Conservation (phyloP, 1,284 basidiomycete species). For the Ustilago xerochloae region DNA sequence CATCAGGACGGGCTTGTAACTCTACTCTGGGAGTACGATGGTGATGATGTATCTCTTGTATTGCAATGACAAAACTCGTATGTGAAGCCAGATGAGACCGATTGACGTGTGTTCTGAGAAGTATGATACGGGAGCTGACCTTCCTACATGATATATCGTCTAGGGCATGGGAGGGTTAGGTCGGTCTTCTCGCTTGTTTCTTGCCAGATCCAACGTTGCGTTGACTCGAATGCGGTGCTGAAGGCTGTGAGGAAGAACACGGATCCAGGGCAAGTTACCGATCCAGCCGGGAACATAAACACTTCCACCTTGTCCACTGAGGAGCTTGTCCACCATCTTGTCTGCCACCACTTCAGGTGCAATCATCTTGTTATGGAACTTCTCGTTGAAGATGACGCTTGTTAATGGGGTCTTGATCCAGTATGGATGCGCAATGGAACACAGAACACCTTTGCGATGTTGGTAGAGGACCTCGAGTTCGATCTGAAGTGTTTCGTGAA, state of each 20-base stretch:
- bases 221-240: conserved; percentile 21
- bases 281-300: conserved; percentile 41
- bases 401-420: conserved; percentile 26
- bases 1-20: no score
- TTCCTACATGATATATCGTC: no score
- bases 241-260: conserved; percentile 23
- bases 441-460: conserved; percentile 42
- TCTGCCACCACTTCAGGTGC: conserved; percentile 9
- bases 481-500: conserved; percentile 59
- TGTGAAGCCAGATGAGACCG: no score
- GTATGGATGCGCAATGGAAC: conserved; percentile 32
- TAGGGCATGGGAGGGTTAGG: conserved; percentile 16
- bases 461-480: conserved; percentile 60
- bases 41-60: no score
- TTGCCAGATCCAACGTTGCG: conserved; percentile 19
- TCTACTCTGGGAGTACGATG: no score
- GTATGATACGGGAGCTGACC: no score
- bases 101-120: no score
- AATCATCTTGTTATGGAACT: conserved; percentile 27
- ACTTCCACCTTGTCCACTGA: conserved; percentile 37
- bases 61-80: no score
- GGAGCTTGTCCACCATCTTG: conserved; percentile 28
- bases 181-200: conserved; percentile 5
- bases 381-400: not conserved
- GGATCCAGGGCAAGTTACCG: conserved; percentile 22